Percentiles rank a stretch among this genome's conserved stretches.
Evolutionary conservation across 2,329 filamentous ascomycete species (phyloP).

Genomic region (Calonectria multiphialidica): DNA sequence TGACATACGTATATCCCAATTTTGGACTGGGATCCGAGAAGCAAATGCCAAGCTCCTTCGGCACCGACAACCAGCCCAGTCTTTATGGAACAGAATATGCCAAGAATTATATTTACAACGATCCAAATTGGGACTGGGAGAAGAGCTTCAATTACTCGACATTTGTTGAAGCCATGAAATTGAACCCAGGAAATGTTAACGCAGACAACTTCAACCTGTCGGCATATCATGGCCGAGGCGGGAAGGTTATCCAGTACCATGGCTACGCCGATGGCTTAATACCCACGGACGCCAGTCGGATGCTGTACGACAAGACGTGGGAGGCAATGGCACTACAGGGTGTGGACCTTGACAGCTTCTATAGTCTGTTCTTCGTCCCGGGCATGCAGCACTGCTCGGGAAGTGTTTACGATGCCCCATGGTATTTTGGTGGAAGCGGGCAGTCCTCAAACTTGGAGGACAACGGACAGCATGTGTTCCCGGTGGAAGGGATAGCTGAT

Average conservation of each 20-base stretch:
- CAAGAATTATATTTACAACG: neutral
- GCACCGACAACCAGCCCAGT: neutral
- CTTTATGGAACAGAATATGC: neutral
- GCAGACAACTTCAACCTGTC: neutral
- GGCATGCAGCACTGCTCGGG: constrained; percentile 3
- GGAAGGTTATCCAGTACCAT: neutral
- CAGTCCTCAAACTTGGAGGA: neutral
- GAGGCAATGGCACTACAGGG: neutral
- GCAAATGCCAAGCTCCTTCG: neutral
- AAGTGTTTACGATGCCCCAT: neutral
- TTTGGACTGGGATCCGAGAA: neutral
- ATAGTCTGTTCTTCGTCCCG: neutral
- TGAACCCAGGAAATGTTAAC: neutral
- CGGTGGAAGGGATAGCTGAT: neutral
- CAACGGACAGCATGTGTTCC: neutral
- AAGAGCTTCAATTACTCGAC: neutral
- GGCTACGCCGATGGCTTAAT: neutral
- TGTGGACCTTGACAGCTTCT: neutral
- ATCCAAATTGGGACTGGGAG: neutral
- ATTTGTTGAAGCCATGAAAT: neutral
- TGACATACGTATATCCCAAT: neutral
- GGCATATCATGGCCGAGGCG: neutral
- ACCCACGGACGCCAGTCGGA: neutral
- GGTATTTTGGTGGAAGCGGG: neutral
- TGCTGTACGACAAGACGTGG: neutral